These are phyloP conservation scores for Scheffersomyces cryptocercus DNA, from an alignment of 1,139 yeast genomes.

Conservation along the genomic window DNA sequence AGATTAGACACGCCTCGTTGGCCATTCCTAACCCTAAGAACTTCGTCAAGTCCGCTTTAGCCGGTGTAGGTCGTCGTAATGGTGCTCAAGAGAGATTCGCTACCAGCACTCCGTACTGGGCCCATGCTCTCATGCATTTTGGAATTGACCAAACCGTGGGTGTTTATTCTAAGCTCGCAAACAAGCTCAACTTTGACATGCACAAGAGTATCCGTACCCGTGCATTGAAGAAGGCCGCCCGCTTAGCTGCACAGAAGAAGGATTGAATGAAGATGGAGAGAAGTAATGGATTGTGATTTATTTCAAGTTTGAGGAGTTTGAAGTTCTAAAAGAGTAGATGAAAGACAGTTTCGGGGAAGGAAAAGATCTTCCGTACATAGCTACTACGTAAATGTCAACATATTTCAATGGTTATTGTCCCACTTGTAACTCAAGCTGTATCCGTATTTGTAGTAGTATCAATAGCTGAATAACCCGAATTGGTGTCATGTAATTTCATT, in stretches of 20 bases:
- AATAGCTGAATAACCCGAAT: no score
- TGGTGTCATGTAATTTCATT: no score
- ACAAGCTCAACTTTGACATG: constrained; percentile 67
- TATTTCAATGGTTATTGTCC: no score
- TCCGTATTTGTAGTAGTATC: no score
- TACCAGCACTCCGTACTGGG: constrained; percentile 89
- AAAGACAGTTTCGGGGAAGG: not conserved
- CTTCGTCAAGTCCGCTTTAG: constrained; percentile 73
- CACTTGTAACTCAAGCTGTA: no score
- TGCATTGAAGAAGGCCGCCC: constrained; percentile 79
- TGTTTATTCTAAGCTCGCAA: constrained; percentile 71
- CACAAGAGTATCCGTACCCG: constrained; percentile 78
- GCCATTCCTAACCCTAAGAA: constrained; percentile 79
- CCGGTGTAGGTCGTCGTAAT: constrained; percentile 73
- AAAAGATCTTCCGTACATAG: not conserved
- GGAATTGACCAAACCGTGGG: constrained; percentile 78
- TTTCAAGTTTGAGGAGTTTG: not conserved
- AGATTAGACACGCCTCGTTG: constrained; percentile 73
- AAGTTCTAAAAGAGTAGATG: not conserved
- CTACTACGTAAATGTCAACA: no score
- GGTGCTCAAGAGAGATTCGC: constrained; percentile 93
- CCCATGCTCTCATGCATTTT: constrained; percentile 93
- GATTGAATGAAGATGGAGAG: constrained; percentile 9
- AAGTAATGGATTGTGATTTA: not conserved
- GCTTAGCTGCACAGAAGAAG: constrained; percentile 24